phyloP scores from a whole-genome alignment of 495 filamentous ascomycete genomes.

The Penicillium lividum region DNA sequence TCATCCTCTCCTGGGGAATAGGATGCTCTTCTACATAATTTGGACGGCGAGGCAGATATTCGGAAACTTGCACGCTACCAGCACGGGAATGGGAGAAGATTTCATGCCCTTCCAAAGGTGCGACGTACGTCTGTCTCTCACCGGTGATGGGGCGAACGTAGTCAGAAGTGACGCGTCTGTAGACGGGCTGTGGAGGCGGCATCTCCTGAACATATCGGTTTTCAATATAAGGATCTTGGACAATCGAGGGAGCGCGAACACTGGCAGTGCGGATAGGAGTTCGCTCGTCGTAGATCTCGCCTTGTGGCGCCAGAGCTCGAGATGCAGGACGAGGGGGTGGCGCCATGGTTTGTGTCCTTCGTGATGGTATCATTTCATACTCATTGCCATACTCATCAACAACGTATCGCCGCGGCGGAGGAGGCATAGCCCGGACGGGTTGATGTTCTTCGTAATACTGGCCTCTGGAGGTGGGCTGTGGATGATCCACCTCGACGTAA shows the following conservation, averaged over 20 bases:
- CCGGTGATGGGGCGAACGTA: conserved; percentile 37
- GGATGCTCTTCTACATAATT: conserved; percentile 47
- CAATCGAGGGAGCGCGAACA: conserved; percentile 43
- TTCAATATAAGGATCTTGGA: conserved; percentile 44
- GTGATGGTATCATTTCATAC: conserved; percentile 59
- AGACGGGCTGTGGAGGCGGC: conserved; percentile 41
- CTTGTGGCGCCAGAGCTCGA: conserved; percentile 32
- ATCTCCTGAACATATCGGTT: conserved; percentile 50
- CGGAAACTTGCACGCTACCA: conserved; percentile 44
- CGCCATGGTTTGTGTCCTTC: conserved; percentile 49
- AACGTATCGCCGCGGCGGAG: conserved; percentile 62
- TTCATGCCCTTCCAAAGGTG: conserved; percentile 38
- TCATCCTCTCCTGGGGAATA: conserved; percentile 52
- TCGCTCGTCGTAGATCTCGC: conserved; percentile 42
- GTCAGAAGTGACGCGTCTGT: conserved; percentile 44
- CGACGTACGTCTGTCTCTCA: conserved; percentile 36
- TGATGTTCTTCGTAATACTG: conserved; percentile 42
- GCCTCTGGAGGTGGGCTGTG: conserved; percentile 55
- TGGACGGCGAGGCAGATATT: conserved; percentile 41
- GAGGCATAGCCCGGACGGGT: conserved; percentile 54
- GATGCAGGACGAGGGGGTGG: conserved; percentile 43
- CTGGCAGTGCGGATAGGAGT: conserved; percentile 35
- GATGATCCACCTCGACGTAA: conserved; percentile 55
- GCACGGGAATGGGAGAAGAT: conserved; percentile 31
- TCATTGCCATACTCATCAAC: conserved; percentile 71